Conservation (phyloP, 768 basidiomycete genomes). For the Psilocybe subaeruginosa region DNA sequence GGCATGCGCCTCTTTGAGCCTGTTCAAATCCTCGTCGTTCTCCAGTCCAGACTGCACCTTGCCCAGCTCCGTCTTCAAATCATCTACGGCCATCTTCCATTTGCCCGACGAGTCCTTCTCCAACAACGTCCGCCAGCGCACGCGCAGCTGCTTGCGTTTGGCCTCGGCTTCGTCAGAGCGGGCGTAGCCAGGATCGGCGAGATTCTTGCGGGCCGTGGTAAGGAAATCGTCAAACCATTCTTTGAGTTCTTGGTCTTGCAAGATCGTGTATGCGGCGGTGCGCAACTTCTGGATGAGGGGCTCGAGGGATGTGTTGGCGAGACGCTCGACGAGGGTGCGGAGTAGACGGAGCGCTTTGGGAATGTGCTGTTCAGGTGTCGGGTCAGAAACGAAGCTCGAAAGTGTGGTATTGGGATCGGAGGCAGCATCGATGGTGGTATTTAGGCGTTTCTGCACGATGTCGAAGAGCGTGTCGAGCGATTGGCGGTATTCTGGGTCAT, state of each 20-base stretch:
- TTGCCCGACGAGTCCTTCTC: conserved; percentile 50
- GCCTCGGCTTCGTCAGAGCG: conserved; percentile 49
- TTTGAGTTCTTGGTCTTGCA: conserved; percentile 55
- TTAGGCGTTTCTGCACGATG: conserved; percentile 59
- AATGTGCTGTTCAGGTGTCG: conserved; percentile 65
- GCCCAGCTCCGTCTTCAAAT: conserved; percentile 45
- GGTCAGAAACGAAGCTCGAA: conserved; percentile 60
- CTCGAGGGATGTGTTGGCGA: conserved; percentile 55
- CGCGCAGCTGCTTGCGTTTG: conserved; percentile 46
- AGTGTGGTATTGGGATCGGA: conserved; percentile 50
- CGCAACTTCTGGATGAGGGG: conserved; percentile 46
- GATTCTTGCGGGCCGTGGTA: conserved; percentile 41
- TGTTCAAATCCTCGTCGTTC: conserved; percentile 52
- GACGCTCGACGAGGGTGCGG: conserved; percentile 51
- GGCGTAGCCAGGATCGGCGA: conserved; percentile 55
- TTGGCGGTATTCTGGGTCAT: conserved; percentile 59
- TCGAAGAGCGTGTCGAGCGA: conserved; percentile 61
- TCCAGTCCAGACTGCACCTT: conserved; percentile 49
- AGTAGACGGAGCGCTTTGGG: conserved; percentile 52
- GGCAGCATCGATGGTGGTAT: conserved; percentile 51
- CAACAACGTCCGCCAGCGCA: conserved; percentile 52
- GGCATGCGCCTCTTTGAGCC: conserved; percentile 48
- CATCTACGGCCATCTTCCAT: conserved; percentile 55
- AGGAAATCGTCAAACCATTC: conserved; percentile 61
- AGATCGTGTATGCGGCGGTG: conserved; percentile 48